Conservation (phyloP, 148 eudicot genomes). For the Rhododendron ovatum region DNA sequence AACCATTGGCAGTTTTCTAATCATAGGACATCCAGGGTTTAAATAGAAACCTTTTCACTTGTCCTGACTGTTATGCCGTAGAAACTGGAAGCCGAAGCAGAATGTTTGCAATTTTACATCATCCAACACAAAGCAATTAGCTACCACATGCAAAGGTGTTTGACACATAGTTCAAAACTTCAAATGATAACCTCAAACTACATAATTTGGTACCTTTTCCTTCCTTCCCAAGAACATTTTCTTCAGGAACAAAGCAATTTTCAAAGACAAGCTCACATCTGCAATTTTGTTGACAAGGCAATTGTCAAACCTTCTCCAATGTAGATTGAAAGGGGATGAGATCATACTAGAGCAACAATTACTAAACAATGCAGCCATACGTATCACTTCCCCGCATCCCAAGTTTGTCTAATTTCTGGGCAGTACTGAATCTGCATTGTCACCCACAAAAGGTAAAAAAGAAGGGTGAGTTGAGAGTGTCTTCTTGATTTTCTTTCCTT, state of each 20-base stretch:
- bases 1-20: not conserved
- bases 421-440: constrained; percentile 87
- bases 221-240: constrained; percentile 86
- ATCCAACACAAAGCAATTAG: not conserved
- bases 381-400: constrained; percentile 99
- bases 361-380: constrained; percentile 44
- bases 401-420: constrained; percentile 96
- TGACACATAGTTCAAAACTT: not conserved
- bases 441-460: constrained; percentile 7
- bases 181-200: not conserved
- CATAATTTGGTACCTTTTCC: constrained; percentile 63
- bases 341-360: not conserved
- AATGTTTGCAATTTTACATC: not conserved
- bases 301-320: constrained; percentile 4
- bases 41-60: not conserved
- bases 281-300: constrained; percentile 27
- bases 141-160: not conserved
- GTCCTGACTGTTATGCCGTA: not conserved
- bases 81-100: not conserved
- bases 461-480: not conserved
- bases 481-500: not conserved
- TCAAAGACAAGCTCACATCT: constrained; percentile 99
- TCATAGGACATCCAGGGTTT: not conserved
- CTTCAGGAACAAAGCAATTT: constrained; percentile 91
- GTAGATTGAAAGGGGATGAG: not conserved